Conservation (phyloP, 2,329 filamentous ascomycete species). For the Colletotrichum euphorbiae region DNA sequence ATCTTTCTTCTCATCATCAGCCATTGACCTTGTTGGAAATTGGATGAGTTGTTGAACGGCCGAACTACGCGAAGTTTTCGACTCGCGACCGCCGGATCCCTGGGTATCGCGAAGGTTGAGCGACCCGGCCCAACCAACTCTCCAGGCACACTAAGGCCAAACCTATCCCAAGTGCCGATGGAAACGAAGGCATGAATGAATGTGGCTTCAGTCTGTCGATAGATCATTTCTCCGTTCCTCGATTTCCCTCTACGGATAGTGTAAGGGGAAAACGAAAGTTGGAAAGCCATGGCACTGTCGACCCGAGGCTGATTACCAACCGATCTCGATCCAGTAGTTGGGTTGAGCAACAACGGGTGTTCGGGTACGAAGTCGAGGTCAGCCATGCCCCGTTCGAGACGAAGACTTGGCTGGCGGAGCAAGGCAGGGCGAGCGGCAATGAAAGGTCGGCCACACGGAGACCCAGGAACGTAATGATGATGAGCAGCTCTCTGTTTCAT, state of each 20-base stretch:
- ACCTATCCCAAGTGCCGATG: conserved; percentile 15
- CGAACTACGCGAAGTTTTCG: conserved; percentile 4
- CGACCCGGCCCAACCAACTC: neutral
- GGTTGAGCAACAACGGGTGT: conserved; percentile 33
- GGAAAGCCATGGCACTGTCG: neutral
- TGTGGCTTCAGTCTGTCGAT: conserved; percentile 34
- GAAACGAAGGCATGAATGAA: conserved; percentile 26
- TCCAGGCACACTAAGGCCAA: conserved; percentile 7
- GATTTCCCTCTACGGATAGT: neutral
- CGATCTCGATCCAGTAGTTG: conserved; percentile 22
- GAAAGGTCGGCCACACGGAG: conserved; percentile 6
- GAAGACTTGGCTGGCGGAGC: conserved; percentile 15
- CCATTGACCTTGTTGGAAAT: conserved; percentile 39
- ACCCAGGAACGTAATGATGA: conserved; percentile 18
- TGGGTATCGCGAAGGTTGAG: conserved; percentile 15
- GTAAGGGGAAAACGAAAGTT: neutral
- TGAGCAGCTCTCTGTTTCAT: conserved; percentile 34
- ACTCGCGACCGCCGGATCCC: neutral
- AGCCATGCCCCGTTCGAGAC: conserved; percentile 21
- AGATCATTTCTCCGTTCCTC: conserved; percentile 7
- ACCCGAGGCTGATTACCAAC: neutral
- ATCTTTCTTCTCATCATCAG: conserved; percentile 30
- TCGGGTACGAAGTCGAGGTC: conserved; percentile 35
- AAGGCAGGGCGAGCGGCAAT: conserved; percentile 20
- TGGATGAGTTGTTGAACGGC: conserved; percentile 18